A percentile compares a stretch with the other conserved stretches of the same genome.
Evolutionary conservation across 1,284 basidiomycete genomes (phyloP).

Genomic region (Thelephora terrestris): DNA sequence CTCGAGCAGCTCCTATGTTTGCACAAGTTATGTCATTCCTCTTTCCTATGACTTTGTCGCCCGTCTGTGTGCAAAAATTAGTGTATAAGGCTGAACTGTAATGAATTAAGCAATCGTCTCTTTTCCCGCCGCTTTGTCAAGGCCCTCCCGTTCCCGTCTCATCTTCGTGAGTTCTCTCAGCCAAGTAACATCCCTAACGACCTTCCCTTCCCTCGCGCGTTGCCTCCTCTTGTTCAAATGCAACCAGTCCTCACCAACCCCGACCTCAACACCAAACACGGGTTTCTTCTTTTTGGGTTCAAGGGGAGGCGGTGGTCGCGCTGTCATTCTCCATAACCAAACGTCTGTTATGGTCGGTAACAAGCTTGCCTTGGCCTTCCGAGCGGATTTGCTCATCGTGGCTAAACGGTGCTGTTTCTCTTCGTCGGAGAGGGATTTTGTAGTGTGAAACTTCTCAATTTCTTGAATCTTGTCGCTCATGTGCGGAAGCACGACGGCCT

Average conservation of each 20-base stretch:
- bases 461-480: conserved; percentile 29
- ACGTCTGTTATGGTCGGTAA: conserved; percentile 18
- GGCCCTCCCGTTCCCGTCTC: conserved; percentile 8
- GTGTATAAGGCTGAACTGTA: neutral
- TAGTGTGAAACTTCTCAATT: conserved; percentile 34
- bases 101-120: neutral
- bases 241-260: conserved; percentile 40
- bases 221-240: conserved; percentile 47
- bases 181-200: conserved; percentile 25
- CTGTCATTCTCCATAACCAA: conserved; percentile 30
- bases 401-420: conserved; percentile 19
- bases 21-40: too few relatives aligned
- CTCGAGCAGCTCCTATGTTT: too few relatives aligned
- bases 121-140: neutral
- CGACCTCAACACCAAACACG: conserved; percentile 33
- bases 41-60: too few relatives aligned
- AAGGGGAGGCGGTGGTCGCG: conserved; percentile 4
- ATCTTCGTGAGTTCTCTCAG: conserved; percentile 18
- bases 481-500: conserved; percentile 38
- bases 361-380: conserved; percentile 12
- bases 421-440: conserved; percentile 22
- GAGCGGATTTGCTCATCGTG: conserved; percentile 21
- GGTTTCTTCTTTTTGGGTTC: conserved; percentile 13
- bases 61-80: too few relatives aligned
- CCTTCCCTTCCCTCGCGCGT: conserved; percentile 25